phyloP scores from a whole-genome alignment of 345 rosid species.

The Euphorbia tirucalli region DNA sequence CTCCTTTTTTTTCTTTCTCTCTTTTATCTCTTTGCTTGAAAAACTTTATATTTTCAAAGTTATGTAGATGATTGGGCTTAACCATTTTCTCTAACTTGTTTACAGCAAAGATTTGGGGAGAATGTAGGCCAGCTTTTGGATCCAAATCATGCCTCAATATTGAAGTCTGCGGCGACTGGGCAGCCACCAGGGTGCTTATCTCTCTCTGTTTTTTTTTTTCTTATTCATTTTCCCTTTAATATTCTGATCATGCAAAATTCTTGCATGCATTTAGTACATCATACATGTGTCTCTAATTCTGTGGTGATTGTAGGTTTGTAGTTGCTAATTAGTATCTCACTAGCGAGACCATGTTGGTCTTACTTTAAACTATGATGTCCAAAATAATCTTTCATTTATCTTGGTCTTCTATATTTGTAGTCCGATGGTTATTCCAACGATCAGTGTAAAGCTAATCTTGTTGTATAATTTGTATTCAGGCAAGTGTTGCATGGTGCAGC shows the following conservation, averaged over 20 bases:
- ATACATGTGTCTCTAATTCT: not conserved
- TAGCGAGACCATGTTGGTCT: not conserved
- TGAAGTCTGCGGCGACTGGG: constrained; percentile 79
- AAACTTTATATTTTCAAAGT: not conserved
- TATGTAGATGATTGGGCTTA: not conserved
- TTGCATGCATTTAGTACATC: not conserved
- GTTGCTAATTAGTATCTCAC: not conserved
- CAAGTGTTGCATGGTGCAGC: constrained; percentile 87
- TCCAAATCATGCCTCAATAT: constrained; percentile 76
- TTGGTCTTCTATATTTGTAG: not conserved
- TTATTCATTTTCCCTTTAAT: constrained; percentile 18
- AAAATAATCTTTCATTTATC: not conserved
- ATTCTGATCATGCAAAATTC: not conserved
- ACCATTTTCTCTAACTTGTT: constrained; percentile 13
- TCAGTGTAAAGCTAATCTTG: not conserved
- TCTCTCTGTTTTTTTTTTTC: not conserved
- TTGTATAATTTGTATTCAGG: constrained; percentile 46
- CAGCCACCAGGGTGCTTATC: constrained; percentile 83
- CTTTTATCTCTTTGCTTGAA: not conserved
- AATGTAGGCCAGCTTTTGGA: constrained; percentile 87
- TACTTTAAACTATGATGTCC: not conserved
- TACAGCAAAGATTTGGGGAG: constrained; percentile 80
- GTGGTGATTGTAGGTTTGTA: not conserved
- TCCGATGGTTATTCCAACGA: not conserved
- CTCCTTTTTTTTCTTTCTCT: not conserved